These are phyloP conservation scores for Allium cepa DNA, from an alignment of 106 monocot genomes.

Conservation along the genomic window DNA sequence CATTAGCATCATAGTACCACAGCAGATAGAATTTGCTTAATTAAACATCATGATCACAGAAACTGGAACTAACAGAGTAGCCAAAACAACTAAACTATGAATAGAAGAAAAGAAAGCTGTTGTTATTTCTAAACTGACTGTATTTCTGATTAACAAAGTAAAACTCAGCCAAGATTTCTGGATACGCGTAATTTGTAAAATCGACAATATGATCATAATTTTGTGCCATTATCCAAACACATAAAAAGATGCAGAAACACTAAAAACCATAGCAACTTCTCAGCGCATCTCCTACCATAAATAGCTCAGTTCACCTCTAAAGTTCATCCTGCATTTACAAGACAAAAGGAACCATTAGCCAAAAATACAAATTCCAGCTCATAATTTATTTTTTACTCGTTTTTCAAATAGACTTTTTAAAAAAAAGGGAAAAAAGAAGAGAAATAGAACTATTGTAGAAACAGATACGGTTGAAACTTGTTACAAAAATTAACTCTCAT, in stretches of 20 bases:
- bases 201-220: neutral
- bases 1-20: too few relatives aligned
- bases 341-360: neutral
- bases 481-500: too few relatives aligned
- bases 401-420: neutral
- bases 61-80: too few relatives aligned
- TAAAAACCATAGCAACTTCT: neutral
- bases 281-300: neutral
- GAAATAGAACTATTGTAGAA: too few relatives aligned
- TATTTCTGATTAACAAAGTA: neutral
- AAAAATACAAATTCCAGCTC: neutral
- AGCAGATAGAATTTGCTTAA: too few relatives aligned
- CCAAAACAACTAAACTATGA: too few relatives aligned
- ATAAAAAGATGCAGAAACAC: neutral
- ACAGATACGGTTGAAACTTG: neutral
- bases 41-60: too few relatives aligned
- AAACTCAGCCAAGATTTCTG: neutral
- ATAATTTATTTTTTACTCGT: neutral
- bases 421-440: too few relatives aligned
- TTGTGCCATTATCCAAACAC: neutral
- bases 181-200: neutral
- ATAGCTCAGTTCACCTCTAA: neutral
- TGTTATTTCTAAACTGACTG: neutral
- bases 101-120: neutral
- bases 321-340: conserved; percentile 20